Base-by-base conservation (phyloP, 148 eudicot species). In the Chenopodium berlandieri region DNA sequence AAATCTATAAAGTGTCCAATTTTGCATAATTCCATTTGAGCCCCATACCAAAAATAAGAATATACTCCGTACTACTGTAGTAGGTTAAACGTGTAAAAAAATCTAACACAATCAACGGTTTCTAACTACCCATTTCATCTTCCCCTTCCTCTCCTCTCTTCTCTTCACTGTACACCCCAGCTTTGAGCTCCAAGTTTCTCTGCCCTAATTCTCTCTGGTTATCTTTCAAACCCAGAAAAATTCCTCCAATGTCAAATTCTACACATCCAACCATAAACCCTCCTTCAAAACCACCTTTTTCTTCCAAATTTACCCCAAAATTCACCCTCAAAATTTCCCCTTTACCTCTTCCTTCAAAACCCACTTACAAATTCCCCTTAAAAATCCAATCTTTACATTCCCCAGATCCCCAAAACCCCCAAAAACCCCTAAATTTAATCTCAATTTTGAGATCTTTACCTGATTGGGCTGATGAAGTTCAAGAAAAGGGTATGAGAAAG, bases 401-500 rank as follows among this genome's bases (percentile, higher is more conserved):
- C 84, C 82, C 89, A 71, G 58, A 78, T 46, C 79, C 87, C 34
- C 78, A 78, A 54, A 78, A 37, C 58, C 30, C 89, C 52, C 23
- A 48, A 19, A 87, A 86, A 75, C 64, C 80, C 66, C 83, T 80
- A 46, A 82, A 76, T 69, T 80, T 92, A 1, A 48, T 84, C 58
- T 90, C 94, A 40, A 81, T 92, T 75, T 64, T 97, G 34, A 86
- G 64, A 0, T 78, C 86, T 5, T 83, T 96, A 16, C 99, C 99
- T 9, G 87, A 92, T 66, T 96, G 99, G 99, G 90, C 95, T 3
- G 99, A 96, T 76, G 60, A 44, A 2, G 77, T 92, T 7, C 87
- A 96, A 58, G 99, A 96, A 77, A 85, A 86, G 79, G 92, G 98
- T 48, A 90, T 96, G 97, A 79, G 82, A 78, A 81, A 87, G 80